Evolutionary conservation across 192 early-diverging fungal genomes (phyloP).

Genomic region (Umbelopsis ramanniana): DNA sequence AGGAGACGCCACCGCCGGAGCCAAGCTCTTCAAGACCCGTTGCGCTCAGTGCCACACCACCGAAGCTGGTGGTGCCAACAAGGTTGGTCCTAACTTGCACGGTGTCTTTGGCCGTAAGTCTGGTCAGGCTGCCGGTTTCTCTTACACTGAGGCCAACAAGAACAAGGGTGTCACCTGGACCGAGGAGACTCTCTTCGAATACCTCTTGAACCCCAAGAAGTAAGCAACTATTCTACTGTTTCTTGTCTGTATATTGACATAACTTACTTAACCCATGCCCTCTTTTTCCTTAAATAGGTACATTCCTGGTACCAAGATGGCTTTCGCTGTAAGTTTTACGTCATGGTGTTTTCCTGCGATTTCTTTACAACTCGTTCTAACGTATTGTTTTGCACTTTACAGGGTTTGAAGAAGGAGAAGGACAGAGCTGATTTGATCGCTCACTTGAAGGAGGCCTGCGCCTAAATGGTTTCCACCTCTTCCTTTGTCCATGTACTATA

Average conservation of each 20-base stretch:
- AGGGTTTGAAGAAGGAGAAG: conserved; percentile 65
- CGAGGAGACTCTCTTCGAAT: conserved; percentile 92
- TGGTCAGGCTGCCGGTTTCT: conserved; percentile 83
- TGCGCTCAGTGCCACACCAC: conserved; percentile 99
- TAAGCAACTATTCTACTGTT: conserved; percentile 36
- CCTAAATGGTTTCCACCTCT: background rate
- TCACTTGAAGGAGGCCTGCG: conserved; percentile 76
- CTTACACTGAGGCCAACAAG: conserved; percentile 93
- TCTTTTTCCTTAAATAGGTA: conserved; percentile 40
- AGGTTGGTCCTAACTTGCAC: conserved; percentile 96
- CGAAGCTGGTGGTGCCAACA: conserved; percentile 84
- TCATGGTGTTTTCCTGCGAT: conserved; percentile 46
- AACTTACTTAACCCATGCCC: background rate
- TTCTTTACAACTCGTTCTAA: conserved; percentile 5
- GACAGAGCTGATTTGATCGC: conserved; percentile 89
- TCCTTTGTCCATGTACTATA: conserved; percentile 20
- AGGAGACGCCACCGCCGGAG: conserved; percentile 43
- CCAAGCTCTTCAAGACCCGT: conserved; percentile 91
- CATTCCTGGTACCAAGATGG: conserved; percentile 97
- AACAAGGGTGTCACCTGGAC: conserved; percentile 84
- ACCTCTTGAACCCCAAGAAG: conserved; percentile 99
- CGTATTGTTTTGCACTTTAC: background rate
- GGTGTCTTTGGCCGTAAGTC: conserved; percentile 91
- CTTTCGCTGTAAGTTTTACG: conserved; percentile 89
- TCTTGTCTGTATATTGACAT: background rate